Evolutionary conservation across 2,329 filamentous ascomycete genomes (phyloP), one percentile per base, ranked within the genome.

Genomic region (Byssoonygena ceratinophila): DNA sequence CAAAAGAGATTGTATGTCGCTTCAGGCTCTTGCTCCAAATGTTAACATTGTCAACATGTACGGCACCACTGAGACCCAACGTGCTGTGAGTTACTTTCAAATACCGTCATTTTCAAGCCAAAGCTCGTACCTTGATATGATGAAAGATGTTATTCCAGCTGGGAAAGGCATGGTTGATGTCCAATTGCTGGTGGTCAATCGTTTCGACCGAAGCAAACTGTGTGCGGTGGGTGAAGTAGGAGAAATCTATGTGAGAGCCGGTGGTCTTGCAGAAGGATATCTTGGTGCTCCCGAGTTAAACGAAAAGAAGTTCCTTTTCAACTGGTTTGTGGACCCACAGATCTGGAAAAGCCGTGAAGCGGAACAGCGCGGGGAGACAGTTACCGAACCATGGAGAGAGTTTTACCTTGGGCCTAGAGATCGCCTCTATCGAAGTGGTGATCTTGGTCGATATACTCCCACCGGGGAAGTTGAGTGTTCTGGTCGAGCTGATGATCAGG

Each of bases 111-210:
- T 75, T 25, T 77, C 74, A 9, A 76, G 81, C 55, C 78, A 89
- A 51, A 79, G 85, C 1, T 69, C 74, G 20, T 83, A 75, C 60
- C 68, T 87, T 29, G 81, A 84, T 55, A 74, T 71, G 23, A 76
- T 87, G 68, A 78, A 78, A 58, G 85, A 95, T 59, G 83, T 84
- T 22, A 83, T 96, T 44, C 88, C 90, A 2, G 89, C 84, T 18
- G 90, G 90, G 9, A 78, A 77, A 64, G 90, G 91, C 20, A 97
- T 96, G 83, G 70, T 86, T 59, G 81, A 95, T 61, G 90, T 96
- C 1, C 90, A 96, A 66, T 74, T 96, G 31, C 75, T 96, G 1
- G 84, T 96, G 2, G 85, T 96, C 14, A 79, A 87, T 66, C 83
- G 82, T 14, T 77, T 76, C 57, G 78, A 84, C 58, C 74, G 75